These are phyloP conservation scores for Aurifilum marmelostoma DNA, from an alignment of 2,329 filamentous ascomycete genomes.

Conservation along the genomic window DNA sequence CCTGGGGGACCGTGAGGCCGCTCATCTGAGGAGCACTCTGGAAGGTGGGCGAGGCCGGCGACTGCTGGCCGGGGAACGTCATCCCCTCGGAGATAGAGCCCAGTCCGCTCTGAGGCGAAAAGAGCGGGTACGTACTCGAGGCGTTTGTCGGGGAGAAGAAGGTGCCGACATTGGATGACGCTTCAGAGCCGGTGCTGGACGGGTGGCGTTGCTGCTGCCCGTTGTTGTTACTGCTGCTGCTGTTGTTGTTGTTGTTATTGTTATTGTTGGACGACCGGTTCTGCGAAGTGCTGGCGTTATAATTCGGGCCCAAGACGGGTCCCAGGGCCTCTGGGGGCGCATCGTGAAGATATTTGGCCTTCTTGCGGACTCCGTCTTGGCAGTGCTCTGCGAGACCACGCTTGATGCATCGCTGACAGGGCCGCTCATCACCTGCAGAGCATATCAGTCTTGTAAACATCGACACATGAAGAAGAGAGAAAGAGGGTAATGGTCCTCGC, in stretches of 20 bases:
- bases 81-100: conserved; percentile 51
- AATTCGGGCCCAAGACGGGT: conserved; percentile 77
- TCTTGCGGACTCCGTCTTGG: conserved; percentile 96
- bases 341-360: conserved; percentile 98
- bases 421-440: conserved; percentile 82
- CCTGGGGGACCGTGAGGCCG: conserved; percentile 52
- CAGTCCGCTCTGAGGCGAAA: conserved; percentile 51
- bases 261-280: conserved; percentile 48
- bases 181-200: conserved; percentile 52
- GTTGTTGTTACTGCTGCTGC: neutral
- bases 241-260: neutral
- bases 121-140: conserved; percentile 54
- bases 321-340: conserved; percentile 86
- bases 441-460: conserved; percentile 34
- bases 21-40: conserved; percentile 55
- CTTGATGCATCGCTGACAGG: conserved; percentile 92
- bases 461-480: neutral
- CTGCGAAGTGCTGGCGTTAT: conserved; percentile 64
- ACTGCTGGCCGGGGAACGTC: conserved; percentile 67
- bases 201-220: conserved; percentile 43
- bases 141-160: conserved; percentile 52
- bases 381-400: conserved; percentile 88
- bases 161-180: conserved; percentile 45
- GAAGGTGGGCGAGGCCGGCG: conserved; percentile 76
- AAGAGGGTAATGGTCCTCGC: neutral